phyloP scores from a whole-genome alignment of 768 basidiomycete genomes.

The Hypsizygus marmoreus region DNA sequence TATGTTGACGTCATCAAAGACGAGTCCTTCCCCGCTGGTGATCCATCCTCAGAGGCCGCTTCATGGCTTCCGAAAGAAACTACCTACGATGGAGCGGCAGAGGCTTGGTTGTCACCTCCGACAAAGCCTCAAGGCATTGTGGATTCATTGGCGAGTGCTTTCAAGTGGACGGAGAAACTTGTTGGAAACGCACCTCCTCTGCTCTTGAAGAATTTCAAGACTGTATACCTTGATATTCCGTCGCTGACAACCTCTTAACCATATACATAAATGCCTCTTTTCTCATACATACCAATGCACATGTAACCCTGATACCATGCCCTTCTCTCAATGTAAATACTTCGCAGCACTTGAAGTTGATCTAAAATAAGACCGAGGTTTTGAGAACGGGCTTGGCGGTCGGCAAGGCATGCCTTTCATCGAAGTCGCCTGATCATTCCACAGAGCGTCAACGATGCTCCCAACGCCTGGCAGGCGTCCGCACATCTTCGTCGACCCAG shows the following conservation, averaged over 20 bases:
- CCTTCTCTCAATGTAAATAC: too few species aligned
- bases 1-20: not conserved
- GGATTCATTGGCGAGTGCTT: not conserved
- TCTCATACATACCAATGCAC: too few species aligned
- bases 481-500: conserved; percentile 16
- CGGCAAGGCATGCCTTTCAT: conserved; percentile 2
- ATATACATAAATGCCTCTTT: too few species aligned
- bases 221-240: not conserved
- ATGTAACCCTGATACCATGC: too few species aligned
- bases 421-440: too few species aligned
- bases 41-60: not conserved
- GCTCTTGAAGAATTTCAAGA: not conserved
- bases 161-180: not conserved
- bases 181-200: not conserved
- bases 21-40: not conserved
- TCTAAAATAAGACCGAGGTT: too few species aligned
- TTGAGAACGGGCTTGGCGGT: too few species aligned
- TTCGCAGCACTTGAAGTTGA: too few species aligned
- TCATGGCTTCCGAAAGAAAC: not conserved
- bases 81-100: not conserved
- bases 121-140: not conserved
- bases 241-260: too few species aligned
- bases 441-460: conserved; percentile 3
- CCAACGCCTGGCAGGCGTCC: conserved; percentile 13
- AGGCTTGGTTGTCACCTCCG: not conserved